A percentile compares a stretch with the other conserved stretches of the same genome.
Conservation (phyloP, 1,139 yeast species). For the Diutina sp. region DNA sequence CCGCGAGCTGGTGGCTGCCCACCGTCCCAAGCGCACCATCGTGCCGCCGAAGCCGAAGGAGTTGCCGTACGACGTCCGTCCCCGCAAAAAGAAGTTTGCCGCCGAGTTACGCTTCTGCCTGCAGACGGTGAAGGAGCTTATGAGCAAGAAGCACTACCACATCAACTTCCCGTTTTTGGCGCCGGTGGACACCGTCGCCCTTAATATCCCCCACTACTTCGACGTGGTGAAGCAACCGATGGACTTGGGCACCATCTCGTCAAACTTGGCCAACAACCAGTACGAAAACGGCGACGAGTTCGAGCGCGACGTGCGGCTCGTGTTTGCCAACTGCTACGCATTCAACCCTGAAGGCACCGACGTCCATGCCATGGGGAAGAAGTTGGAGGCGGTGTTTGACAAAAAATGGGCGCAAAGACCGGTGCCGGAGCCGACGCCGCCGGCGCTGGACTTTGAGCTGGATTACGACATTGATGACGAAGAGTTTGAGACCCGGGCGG, state of each 20-base stretch:
- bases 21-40: constrained; percentile 85
- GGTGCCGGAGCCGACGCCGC: constrained; percentile 46
- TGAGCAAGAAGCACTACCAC: constrained; percentile 70
- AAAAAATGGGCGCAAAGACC: constrained; percentile 88
- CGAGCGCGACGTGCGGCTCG: constrained; percentile 68
- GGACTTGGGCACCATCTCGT: constrained; percentile 83
- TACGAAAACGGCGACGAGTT: constrained; percentile 85
- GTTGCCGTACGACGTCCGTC: constrained; percentile 80
- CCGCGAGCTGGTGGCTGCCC: constrained; percentile 31
- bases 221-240: constrained; percentile 84
- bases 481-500: constrained; percentile 41
- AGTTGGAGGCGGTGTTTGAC: constrained; percentile 74
- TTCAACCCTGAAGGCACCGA: constrained; percentile 96
- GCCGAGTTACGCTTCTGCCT: constrained; percentile 83
- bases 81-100: constrained; percentile 84
- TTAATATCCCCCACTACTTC: constrained; percentile 81
- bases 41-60: constrained; percentile 96
- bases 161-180: constrained; percentile 82
- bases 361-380: constrained; percentile 91
- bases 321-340: constrained; percentile 77
- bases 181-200: constrained; percentile 93
- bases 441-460: constrained; percentile 22
- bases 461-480: constrained; percentile 45
- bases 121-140: constrained; percentile 69
- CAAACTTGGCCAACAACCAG: constrained; percentile 72